Percentiles rank a stretch among this genome's conserved stretches.
These are phyloP conservation scores for Hypoxylon sp. DNA, from an alignment of 2,329 filamentous ascomycete species.

Conservation along the genomic window DNA sequence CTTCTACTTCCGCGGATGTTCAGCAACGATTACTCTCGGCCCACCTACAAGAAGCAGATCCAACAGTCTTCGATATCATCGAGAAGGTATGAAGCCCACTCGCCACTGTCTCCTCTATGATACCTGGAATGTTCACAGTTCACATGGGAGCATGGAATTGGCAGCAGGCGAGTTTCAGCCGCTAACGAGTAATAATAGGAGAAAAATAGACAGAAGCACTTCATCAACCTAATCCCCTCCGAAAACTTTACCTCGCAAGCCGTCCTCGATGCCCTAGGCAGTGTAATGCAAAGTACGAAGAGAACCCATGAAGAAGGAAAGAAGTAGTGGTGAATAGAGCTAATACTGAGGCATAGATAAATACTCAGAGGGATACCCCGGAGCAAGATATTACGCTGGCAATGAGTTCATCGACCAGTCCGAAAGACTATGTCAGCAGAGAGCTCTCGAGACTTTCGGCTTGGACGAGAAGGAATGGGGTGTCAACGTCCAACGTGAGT, in stretches of 20 bases:
- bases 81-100: constrained; percentile 74
- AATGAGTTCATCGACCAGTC: constrained; percentile 96
- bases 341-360: constrained; percentile 73
- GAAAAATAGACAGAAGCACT: constrained; percentile 96
- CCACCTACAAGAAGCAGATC: constrained; percentile 85
- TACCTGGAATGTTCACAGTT: background rate
- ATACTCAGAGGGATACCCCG: constrained; percentile 98
- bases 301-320: background rate
- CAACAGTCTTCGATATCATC: constrained; percentile 87
- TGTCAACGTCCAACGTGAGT: constrained; percentile 90
- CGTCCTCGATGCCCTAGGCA: constrained; percentile 89
- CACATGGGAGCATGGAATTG: constrained; percentile 5
- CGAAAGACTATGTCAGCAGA: constrained; percentile 88
- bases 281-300: constrained; percentile 89
- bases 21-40: constrained; percentile 79
- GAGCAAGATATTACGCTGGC: constrained; percentile 94
- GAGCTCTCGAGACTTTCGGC: constrained; percentile 88
- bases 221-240: constrained; percentile 96
- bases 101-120: background rate
- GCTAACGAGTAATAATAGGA: constrained; percentile 69
- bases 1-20: constrained; percentile 63
- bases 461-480: constrained; percentile 90
- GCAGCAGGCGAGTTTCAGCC: constrained; percentile 8
- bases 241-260: constrained; percentile 97
- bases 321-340: constrained; percentile 20